Evolutionary conservation across 2,329 filamentous ascomycete genomes (phyloP).

Genomic region (Cercospora berteroae): DNA sequence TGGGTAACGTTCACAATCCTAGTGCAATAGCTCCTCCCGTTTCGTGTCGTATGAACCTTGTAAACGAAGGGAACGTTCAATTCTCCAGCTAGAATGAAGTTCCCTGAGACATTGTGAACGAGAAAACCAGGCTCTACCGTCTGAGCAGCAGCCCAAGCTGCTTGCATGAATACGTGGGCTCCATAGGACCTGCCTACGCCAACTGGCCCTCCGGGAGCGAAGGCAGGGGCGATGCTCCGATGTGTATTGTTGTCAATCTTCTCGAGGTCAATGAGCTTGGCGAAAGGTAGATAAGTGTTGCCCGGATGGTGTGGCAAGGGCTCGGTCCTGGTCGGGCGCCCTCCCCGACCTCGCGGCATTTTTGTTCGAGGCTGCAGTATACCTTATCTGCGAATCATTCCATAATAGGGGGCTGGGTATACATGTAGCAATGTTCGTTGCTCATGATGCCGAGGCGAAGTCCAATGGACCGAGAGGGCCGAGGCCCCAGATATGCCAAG

Average conservation of each 20-base stretch:
- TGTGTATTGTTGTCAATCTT: constrained; percentile 43
- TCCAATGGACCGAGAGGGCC: not conserved
- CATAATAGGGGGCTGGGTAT: not conserved
- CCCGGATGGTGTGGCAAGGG: constrained; percentile 25
- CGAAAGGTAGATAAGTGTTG: constrained; percentile 41
- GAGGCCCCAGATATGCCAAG: not conserved
- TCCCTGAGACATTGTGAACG: constrained; percentile 55
- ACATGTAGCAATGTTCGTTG: not conserved
- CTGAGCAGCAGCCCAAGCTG: constrained; percentile 56
- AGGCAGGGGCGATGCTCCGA: constrained; percentile 43
- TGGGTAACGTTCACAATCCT: constrained; percentile 54
- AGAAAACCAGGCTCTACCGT: constrained; percentile 52
- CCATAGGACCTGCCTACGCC: constrained; percentile 49
- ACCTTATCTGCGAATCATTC: not conserved
- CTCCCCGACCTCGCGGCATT: constrained; percentile 16
- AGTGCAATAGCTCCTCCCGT: constrained; percentile 54
- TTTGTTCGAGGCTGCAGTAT: not conserved
- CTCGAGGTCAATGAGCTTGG: constrained; percentile 43
- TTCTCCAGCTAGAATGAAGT: constrained; percentile 51
- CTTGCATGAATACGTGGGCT: constrained; percentile 58
- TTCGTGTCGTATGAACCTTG: constrained; percentile 50
- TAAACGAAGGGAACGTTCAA: constrained; percentile 52
- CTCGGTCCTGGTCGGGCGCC: constrained; percentile 13
- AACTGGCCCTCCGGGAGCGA: constrained; percentile 42
- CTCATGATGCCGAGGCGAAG: not conserved